Base-by-base conservation (phyloP, 2,329 filamentous ascomycete genomes). In the Cladosporium velox region DNA sequence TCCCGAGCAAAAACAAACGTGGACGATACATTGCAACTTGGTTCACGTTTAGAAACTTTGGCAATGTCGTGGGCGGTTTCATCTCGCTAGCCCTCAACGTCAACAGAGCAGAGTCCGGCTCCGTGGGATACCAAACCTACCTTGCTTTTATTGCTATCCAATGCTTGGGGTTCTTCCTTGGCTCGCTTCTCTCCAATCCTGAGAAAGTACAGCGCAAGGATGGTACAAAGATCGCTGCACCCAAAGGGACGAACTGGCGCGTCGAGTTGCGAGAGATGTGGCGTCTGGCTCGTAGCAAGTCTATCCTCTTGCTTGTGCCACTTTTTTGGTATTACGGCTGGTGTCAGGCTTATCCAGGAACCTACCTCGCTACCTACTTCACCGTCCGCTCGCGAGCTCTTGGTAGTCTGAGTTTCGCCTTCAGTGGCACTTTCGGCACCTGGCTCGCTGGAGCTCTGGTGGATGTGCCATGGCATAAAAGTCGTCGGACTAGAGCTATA, bases 1-100 rank as follows among this genome's bases (percentile, higher is more conserved):
- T 34, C 80, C 82, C 0, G 82, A 83, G 66, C 76, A 77, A 1
- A 1, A 68, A 75, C 2, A 83, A 82, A 62, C 72, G 81, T 54
- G 82, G 90, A 88, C 0, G 87, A 89, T 72, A 64, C 18, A 57
- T 64, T 24, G 61, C 61, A 7, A 64, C 61, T 18, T 64, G 61
- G 61, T 74, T 81, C 3, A 83, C 80, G 78, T 84, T 83, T 66
- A 78, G 83, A 8, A 83, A 79, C 0, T 78, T 80, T 1, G 83
- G 83, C 0, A 82, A 81, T 65, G 0, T 72, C 80, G 4, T 79
- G 78, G 24, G 73, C 69, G 65, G 80, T 18, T 76, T 79, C 1
- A 80, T 83, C 57, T 79, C 80, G 0, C 72, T 84, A 21, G 79
- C 72, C 2, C 71, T 83, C 21, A 84, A 84, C 60, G 67, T 69